Evolutionary conservation across 495 filamentous ascomycete species (phyloP).

Genomic region (Schizothecium vesticola): DNA sequence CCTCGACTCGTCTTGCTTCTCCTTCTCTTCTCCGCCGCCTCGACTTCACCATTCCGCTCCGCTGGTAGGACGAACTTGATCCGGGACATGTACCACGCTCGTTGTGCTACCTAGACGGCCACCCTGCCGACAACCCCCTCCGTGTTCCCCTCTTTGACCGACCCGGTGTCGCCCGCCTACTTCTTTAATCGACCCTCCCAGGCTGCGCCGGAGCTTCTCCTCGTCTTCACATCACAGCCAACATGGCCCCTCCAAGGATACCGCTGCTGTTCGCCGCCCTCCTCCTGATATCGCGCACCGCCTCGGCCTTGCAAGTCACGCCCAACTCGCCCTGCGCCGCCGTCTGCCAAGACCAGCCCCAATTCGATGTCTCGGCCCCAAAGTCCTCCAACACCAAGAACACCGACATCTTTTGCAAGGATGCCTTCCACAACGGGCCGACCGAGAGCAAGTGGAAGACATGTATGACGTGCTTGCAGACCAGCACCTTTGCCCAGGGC

Average conservation of each 20-base stretch:
- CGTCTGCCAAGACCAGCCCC: slow-evolving; percentile 36
- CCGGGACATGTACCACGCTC: slow-evolving; percentile 3
- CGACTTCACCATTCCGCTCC: not conserved
- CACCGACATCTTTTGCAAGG: slow-evolving; percentile 43
- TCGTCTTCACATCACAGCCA: not conserved
- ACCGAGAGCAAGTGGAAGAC: slow-evolving; percentile 41
- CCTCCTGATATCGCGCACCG: slow-evolving; percentile 20
- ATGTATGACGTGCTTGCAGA: slow-evolving; percentile 49
- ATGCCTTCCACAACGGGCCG: slow-evolving; percentile 32
- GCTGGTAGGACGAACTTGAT: slow-evolving; percentile 6
- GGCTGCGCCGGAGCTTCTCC: slow-evolving; percentile 16
- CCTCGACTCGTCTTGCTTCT: not conserved
- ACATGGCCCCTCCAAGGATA: slow-evolving; percentile 17
- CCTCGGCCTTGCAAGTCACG: slow-evolving; percentile 41
- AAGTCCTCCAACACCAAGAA: slow-evolving; percentile 40
- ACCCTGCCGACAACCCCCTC: not conserved
- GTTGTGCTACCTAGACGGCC: not conserved
- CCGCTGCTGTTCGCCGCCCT: slow-evolving; percentile 14
- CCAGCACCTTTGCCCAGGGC: slow-evolving; percentile 40
- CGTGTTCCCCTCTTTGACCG: not conserved
- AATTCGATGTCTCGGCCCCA: slow-evolving; percentile 38
- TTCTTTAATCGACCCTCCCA: slow-evolving; percentile 17
- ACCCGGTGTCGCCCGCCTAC: slow-evolving; percentile 10
- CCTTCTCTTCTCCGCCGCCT: not conserved
- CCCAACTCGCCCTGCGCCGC: slow-evolving; percentile 48